Conservation (phyloP, 257 asterid genomes). For the Solanum chiquidenum region DNA sequence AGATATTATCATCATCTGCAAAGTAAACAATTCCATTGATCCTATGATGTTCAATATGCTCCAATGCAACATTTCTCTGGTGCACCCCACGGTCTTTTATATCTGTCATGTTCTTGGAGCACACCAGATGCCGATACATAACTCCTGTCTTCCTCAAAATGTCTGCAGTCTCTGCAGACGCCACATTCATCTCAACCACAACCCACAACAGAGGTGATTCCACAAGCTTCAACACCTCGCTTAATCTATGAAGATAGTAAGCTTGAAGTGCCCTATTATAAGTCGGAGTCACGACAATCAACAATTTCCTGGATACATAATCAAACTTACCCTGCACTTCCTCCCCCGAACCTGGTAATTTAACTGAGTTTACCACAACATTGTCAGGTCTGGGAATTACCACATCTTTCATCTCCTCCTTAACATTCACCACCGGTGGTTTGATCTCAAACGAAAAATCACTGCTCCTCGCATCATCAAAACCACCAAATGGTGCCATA, state of each 20-base stretch:
- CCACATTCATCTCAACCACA: conserved; percentile 78
- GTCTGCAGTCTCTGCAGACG: conserved; percentile 71
- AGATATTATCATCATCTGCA: conserved; percentile 83
- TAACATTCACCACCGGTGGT: conserved; percentile 17
- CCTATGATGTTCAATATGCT: conserved; percentile 80
- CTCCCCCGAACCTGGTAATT: conserved; percentile 17
- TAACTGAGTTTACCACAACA: conserved; percentile 30
- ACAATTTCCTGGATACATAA: conserved; percentile 35
- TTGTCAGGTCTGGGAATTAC: conserved; percentile 20
- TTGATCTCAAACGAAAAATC: conserved; percentile 40
- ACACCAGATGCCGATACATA: conserved; percentile 76
- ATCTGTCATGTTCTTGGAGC: conserved; percentile 50
- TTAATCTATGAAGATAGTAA: conserved; percentile 72
- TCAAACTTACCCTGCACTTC: conserved; percentile 23
- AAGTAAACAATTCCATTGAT: conserved; percentile 87
- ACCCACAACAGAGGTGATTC: conserved; percentile 81
- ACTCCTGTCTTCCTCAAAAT: conserved; percentile 70
- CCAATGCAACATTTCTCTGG: conserved; percentile 81
- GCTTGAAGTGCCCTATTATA: conserved; percentile 63
- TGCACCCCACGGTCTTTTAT: conserved; percentile 71
- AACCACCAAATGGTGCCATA: conserved; percentile 49
- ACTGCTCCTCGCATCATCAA: conserved; percentile 26
- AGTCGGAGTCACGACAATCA: conserved; percentile 81
- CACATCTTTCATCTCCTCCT: conserved; percentile 18
- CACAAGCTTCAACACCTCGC: conserved; percentile 73